A percentile compares a stretch with the other conserved stretches of the same genome.
Evolutionary conservation across 1,139 yeast species (phyloP).

Genomic region (Saccharomyces uvarum): DNA sequence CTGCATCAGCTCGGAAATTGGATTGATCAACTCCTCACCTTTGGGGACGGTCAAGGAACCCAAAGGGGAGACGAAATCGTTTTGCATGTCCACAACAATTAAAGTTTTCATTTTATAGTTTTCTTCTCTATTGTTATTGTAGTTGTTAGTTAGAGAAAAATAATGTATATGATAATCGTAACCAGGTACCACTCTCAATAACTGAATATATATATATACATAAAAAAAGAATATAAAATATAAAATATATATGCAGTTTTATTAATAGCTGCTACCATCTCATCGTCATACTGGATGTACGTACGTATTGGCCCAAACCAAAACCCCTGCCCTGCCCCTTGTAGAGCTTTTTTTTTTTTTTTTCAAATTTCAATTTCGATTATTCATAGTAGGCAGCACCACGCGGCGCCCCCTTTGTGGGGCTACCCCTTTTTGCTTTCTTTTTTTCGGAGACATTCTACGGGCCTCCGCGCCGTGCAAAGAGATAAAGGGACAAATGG

Average conservation of each 20-base stretch:
- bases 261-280: background rate
- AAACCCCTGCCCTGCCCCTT: constrained; percentile 1
- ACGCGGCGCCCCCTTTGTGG: constrained; percentile 1
- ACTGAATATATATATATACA: background rate
- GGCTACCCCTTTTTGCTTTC: background rate
- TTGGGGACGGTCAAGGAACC: constrained; percentile 69
- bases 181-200: background rate
- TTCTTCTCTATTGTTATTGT: too few species aligned
- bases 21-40: constrained; percentile 58
- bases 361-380: background rate
- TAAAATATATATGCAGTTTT: background rate
- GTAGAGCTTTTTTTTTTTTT: background rate
- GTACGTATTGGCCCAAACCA: background rate
- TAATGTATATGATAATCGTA: background rate
- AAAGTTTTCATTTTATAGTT: constrained; percentile 41
- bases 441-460: background rate
- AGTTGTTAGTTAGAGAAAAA: too few species aligned
- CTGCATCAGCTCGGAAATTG: constrained; percentile 36
- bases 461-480: background rate
- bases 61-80: constrained; percentile 71
- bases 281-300: background rate
- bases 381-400: background rate
- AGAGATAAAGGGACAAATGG: background rate
- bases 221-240: background rate
- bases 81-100: constrained; percentile 71